Conservation (phyloP, 805 yeast genomes). For the Diddensiella transvaalensis region DNA sequence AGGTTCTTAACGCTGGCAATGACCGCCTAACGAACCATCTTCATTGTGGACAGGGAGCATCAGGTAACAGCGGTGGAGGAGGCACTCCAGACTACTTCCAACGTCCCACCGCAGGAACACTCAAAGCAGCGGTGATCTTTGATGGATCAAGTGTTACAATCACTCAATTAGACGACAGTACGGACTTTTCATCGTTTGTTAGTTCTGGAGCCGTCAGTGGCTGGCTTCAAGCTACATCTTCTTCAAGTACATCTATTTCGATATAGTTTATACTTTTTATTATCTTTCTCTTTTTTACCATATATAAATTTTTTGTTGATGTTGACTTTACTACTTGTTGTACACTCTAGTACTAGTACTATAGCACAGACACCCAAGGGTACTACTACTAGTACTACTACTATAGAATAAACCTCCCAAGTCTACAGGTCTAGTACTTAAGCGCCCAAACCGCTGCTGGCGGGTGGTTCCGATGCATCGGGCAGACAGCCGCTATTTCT, state of each 20-base stretch:
- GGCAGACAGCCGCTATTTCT: too few relatives aligned
- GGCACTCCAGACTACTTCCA: slow-evolving; percentile 63
- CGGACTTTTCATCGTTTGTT: slow-evolving; percentile 11
- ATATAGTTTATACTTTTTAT: background rate
- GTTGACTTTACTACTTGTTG: too few relatives aligned
- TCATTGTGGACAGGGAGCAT: slow-evolving; percentile 78
- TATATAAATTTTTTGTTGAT: too few relatives aligned
- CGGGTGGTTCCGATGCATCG: too few relatives aligned
- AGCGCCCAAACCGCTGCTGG: too few relatives aligned
- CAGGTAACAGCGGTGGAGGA: slow-evolving; percentile 57
- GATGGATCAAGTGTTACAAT: slow-evolving; percentile 29
- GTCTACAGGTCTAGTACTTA: too few relatives aligned
- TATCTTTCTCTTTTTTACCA: too few relatives aligned
- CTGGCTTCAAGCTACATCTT: slow-evolving; percentile 12
- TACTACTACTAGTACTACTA: too few relatives aligned
- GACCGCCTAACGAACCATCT: slow-evolving; percentile 54
- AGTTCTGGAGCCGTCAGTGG: slow-evolving; percentile 16
- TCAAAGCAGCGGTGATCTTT: slow-evolving; percentile 91
- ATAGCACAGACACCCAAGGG: too few relatives aligned
- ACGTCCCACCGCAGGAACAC: slow-evolving; percentile 74
- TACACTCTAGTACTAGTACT: too few relatives aligned
- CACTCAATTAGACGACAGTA: slow-evolving; percentile 15
- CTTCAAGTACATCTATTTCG: background rate
- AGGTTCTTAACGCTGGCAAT: slow-evolving; percentile 58
- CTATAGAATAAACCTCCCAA: too few relatives aligned